Conservation (phyloP, 2,329 filamentous ascomycete species). For the Ophiocordyceps robertsii region DNA sequence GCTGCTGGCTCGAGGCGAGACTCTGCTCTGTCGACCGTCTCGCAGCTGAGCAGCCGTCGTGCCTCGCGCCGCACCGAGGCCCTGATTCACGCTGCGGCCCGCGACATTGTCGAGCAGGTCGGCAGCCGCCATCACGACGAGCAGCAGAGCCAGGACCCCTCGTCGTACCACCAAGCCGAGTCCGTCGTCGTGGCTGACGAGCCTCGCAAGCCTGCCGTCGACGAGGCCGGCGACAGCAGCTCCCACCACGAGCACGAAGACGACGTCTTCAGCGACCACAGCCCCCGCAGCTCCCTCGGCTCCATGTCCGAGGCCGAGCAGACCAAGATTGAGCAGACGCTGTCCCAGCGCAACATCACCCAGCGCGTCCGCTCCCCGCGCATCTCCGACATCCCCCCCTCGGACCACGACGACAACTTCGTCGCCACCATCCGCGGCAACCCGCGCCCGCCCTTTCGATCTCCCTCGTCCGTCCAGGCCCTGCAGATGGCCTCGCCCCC, state of each 20-base stretch:
- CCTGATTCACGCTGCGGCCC: slow-evolving; percentile 38
- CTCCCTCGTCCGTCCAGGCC: slow-evolving; percentile 54
- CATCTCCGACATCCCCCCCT: slow-evolving; percentile 39
- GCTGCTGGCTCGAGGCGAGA: slow-evolving; percentile 1
- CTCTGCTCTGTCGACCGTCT: slow-evolving; percentile 11
- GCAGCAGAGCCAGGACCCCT: no score
- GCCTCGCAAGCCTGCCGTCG: slow-evolving; percentile 26
- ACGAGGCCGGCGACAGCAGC: slow-evolving; percentile 27
- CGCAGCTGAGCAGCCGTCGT: slow-evolving; percentile 16
- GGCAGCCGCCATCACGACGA: slow-evolving; percentile 10
- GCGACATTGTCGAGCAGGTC: slow-evolving; percentile 36
- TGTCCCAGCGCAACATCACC: slow-evolving; percentile 13
- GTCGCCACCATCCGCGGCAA: slow-evolving; percentile 42
- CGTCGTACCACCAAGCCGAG: slow-evolving; percentile 1
- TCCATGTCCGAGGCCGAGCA: slow-evolving; percentile 29
- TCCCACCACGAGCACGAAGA: slow-evolving; percentile 39
- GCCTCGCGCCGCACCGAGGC: slow-evolving; percentile 33
- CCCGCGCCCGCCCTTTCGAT: slow-evolving; percentile 52
- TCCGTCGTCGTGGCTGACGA: no score
- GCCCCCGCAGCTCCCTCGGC: slow-evolving; percentile 41
- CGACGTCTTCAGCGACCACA: slow-evolving; percentile 46
- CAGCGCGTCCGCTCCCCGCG: slow-evolving; percentile 19
- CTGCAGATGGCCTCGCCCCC: slow-evolving; percentile 60
- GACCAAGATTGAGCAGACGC: slow-evolving; percentile 17
- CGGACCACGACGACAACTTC: slow-evolving; percentile 30